A percentile compares a stretch with the other conserved stretches of the same genome.
phyloP scores from a whole-genome alignment of 148 eudicot genomes.

The Diospyros kaki region DNA sequence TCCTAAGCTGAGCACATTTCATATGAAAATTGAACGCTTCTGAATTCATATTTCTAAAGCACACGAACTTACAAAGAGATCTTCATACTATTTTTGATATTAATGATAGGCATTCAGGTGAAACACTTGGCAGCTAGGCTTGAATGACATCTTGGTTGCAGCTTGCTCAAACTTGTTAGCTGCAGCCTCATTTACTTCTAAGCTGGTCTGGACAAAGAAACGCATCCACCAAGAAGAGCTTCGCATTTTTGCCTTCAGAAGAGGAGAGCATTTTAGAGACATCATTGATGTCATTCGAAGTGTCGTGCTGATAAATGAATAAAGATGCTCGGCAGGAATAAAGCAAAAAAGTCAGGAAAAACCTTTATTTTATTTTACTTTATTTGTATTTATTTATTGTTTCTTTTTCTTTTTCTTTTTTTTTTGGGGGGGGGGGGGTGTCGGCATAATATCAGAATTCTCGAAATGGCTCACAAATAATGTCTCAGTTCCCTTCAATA shows the following conservation, averaged over 20 bases:
- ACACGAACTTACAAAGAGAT: background rate
- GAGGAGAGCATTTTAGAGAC: background rate
- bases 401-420: background rate
- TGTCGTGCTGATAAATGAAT: background rate
- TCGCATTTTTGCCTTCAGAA: constrained; percentile 37
- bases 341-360: background rate
- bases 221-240: constrained; percentile 42
- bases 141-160: constrained; percentile 25
- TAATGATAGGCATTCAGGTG: constrained; percentile 34
- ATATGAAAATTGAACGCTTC: background rate
- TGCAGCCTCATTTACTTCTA: constrained; percentile 34
- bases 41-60: background rate
- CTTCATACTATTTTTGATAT: background rate
- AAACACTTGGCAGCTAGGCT: constrained; percentile 41
- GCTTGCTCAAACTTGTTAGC: constrained; percentile 36
- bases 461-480: background rate
- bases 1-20: background rate
- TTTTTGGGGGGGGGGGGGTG: background rate
- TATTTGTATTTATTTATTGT: too few relatives aligned
- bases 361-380: background rate
- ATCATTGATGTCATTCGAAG: background rate
- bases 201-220: constrained; percentile 36
- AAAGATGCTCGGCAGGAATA: background rate
- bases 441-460: background rate
- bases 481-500: background rate